A percentile compares a stretch with the other conserved stretches of the same genome.
These are phyloP conservation scores for Cynanchum wilfordii DNA, from an alignment of 257 asterid genomes.

Conservation along the genomic window DNA sequence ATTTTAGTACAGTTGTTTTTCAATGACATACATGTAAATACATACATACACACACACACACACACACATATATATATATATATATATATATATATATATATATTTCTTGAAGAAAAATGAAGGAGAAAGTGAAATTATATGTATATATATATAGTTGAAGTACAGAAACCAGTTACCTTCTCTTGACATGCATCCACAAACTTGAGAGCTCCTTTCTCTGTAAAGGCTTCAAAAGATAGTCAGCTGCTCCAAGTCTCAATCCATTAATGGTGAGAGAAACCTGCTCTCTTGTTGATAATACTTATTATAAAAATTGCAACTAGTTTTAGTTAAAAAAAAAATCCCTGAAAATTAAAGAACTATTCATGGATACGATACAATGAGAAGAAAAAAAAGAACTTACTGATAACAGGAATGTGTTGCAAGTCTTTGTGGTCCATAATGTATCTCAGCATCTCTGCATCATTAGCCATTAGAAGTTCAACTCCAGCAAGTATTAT, in stretches of 20 bases:
- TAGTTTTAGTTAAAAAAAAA: not conserved
- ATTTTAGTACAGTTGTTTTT: not conserved
- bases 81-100: too few species aligned
- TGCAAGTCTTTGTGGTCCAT: constrained; percentile 38
- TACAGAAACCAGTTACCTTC: not conserved
- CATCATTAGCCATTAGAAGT: constrained; percentile 51
- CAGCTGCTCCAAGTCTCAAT: constrained; percentile 59
- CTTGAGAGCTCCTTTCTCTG: constrained; percentile 19
- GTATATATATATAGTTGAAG: not conserved
- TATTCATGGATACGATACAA: not conserved
- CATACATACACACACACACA: too few species aligned
- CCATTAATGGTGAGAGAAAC: constrained; percentile 47
- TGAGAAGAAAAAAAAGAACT: constrained; percentile 15
- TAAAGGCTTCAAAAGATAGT: constrained; percentile 69
- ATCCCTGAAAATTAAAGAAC: not conserved
- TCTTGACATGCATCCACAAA: constrained; percentile 10
- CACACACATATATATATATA: too few species aligned
- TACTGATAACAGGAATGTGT: constrained; percentile 59
- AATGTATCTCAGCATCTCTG: constrained; percentile 42
- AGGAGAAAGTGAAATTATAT: not conserved
- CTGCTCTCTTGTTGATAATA: constrained; percentile 46
- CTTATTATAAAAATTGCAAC: constrained; percentile 21
- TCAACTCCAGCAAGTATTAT: constrained; percentile 53
- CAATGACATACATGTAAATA: too few species aligned
- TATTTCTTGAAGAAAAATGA: not conserved